Evolutionary conservation across 2,329 filamentous ascomycete genomes (phyloP).

Genomic region (Ambrosiella cleistominuta): DNA sequence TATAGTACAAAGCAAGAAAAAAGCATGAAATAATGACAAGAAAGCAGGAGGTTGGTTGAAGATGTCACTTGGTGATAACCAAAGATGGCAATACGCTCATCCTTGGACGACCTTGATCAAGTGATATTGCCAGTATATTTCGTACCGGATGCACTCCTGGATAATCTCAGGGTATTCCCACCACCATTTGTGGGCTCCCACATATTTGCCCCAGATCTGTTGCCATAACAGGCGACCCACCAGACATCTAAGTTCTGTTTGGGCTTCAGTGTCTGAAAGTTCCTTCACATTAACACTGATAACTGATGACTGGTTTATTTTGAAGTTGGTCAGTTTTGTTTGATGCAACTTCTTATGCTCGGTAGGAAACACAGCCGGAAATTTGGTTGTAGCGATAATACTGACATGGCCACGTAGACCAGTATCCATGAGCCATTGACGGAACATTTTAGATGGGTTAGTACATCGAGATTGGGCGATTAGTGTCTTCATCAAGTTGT

Average conservation of each 20-base stretch:
- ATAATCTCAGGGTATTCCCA: slow-evolving; percentile 40
- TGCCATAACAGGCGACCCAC: slow-evolving; percentile 42
- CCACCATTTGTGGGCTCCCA: slow-evolving; percentile 38
- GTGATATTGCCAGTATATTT: slow-evolving; percentile 42
- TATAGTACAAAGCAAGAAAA: not conserved
- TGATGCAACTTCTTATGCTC: slow-evolving; percentile 13
- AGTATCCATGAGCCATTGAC: slow-evolving; percentile 39
- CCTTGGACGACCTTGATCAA: slow-evolving; percentile 34
- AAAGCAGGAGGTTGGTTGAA: not conserved
- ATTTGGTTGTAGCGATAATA: slow-evolving; percentile 29
- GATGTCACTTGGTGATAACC: too few relatives aligned
- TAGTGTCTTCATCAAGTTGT: slow-evolving; percentile 40
- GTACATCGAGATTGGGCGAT: slow-evolving; percentile 40
- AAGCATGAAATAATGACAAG: slow-evolving; percentile 2
- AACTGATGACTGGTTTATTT: not conserved
- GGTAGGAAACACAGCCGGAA: slow-evolving; percentile 27
- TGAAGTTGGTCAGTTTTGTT: not conserved
- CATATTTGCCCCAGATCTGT: slow-evolving; percentile 39
- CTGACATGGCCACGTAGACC: slow-evolving; percentile 32
- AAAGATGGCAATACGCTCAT: not conserved
- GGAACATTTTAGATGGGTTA: slow-evolving; percentile 40
- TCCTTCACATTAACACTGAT: not conserved
- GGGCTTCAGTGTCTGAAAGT: slow-evolving; percentile 19
- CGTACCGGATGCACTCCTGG: slow-evolving; percentile 34
- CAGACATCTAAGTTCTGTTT: slow-evolving; percentile 32